Percentiles rank a stretch among this genome's conserved stretches.
Evolutionary conservation across 441 rosid species (phyloP).

Genomic region (Erysimum cheiri): DNA sequence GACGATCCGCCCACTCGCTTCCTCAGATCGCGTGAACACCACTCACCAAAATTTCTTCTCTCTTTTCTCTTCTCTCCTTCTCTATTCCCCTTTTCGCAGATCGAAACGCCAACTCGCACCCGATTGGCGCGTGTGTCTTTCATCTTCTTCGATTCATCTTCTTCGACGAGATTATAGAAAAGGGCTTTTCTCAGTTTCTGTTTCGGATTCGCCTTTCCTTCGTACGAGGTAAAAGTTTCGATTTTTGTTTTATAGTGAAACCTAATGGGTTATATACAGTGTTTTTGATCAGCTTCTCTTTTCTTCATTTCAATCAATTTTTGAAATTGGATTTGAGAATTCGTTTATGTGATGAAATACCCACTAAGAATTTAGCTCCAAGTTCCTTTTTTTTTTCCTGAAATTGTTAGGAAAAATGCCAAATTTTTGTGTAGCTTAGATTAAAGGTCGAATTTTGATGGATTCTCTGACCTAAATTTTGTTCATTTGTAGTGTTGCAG

Average conservation of each 20-base stretch:
- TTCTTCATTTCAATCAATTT: neutral
- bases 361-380: constrained; percentile 25
- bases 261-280: constrained; percentile 15
- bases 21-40: constrained; percentile 44
- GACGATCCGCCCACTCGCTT: constrained; percentile 45
- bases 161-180: constrained; percentile 29
- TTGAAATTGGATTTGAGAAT: too few species aligned
- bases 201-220: constrained; percentile 22
- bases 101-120: constrained; percentile 48
- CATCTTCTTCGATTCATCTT: constrained; percentile 18
- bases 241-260: neutral
- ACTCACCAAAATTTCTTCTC: constrained; percentile 34
- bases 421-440: neutral
- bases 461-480: neutral
- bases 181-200: constrained; percentile 6
- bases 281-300: constrained; percentile 15
- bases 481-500: neutral
- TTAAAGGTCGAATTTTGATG: neutral
- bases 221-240: constrained; percentile 17
- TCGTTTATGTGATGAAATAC: neutral
- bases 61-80: neutral
- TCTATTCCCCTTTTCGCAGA: constrained; percentile 27
- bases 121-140: constrained; percentile 41
- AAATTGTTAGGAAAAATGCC: neutral
- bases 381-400: neutral